Percentiles rank a stretch among this genome's conserved stretches.
phyloP scores from a whole-genome alignment of 1,139 yeast genomes.

The Meyerozyma guilliermondii region DNA sequence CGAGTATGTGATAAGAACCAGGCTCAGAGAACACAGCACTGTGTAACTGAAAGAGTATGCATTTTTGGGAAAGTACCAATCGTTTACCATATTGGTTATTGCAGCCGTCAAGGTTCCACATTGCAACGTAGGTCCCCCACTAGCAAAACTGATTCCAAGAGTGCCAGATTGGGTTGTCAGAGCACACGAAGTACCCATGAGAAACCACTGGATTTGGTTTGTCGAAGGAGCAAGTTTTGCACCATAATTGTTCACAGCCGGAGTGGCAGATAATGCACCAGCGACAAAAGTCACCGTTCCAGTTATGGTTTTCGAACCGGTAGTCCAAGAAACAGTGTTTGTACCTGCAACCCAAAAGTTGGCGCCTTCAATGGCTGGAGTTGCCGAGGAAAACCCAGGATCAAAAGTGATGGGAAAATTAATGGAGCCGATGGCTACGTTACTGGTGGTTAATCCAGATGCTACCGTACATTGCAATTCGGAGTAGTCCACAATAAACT shows the following conservation, averaged over 20 bases:
- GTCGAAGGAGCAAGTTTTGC: slow-evolving; percentile 4
- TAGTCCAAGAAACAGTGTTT: slow-evolving; percentile 11
- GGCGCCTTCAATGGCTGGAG: slow-evolving; percentile 2
- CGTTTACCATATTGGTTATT: slow-evolving; percentile 1
- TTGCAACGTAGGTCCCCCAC: slow-evolving; percentile 1
- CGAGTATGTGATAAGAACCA: not conserved
- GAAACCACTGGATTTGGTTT: not conserved
- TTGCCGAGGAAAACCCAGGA: slow-evolving; percentile 1
- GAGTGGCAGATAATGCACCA: not conserved
- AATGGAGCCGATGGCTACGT: slow-evolving; percentile 9
- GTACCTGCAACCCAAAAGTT: not conserved
- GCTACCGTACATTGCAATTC: slow-evolving; percentile 21
- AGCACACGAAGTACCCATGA: slow-evolving; percentile 1
- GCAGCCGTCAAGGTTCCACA: not conserved
- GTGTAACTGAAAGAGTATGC: not conserved
- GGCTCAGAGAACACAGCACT: not conserved
- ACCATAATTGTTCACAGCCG: not conserved
- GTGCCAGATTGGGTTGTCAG: not conserved
- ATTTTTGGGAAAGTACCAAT: slow-evolving; percentile 1
- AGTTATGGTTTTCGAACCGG: slow-evolving; percentile 30
- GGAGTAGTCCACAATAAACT: slow-evolving; percentile 18
- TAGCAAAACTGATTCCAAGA: slow-evolving; percentile 4
- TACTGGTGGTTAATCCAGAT: slow-evolving; percentile 8
- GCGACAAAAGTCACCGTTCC: slow-evolving; percentile 26
- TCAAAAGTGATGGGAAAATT: slow-evolving; percentile 4